These are phyloP conservation scores for Ogataea nakhonphanomensis DNA, from an alignment of 805 yeast genomes.

Conservation along the genomic window DNA sequence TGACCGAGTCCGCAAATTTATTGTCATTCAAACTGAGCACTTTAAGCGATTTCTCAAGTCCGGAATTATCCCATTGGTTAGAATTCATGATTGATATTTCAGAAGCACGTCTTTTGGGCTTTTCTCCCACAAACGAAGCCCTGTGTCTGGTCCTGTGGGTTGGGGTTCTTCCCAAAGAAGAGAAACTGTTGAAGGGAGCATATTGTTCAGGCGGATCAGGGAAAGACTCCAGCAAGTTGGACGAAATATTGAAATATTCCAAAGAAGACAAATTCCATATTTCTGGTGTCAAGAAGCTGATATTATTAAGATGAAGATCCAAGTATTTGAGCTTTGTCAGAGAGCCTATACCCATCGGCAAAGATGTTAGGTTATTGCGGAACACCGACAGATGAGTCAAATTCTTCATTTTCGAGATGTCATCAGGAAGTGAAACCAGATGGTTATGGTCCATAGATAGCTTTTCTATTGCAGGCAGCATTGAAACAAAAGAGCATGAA, in stretches of 20 bases:
- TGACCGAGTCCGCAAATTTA: slow-evolving; percentile 71
- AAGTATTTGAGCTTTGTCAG: slow-evolving; percentile 58
- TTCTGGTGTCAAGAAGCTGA: slow-evolving; percentile 63
- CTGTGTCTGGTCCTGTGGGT: slow-evolving; percentile 2
- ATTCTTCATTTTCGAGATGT: slow-evolving; percentile 54
- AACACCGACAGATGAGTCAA: slow-evolving; percentile 66
- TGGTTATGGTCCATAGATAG: slow-evolving; percentile 79
- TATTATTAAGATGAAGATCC: slow-evolving; percentile 82
- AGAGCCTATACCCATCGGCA: slow-evolving; percentile 65
- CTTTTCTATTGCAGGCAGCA: slow-evolving; percentile 65
- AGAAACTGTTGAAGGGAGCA: slow-evolving; percentile 8
- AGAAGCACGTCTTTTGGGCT: slow-evolving; percentile 13
- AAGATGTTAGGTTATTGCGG: slow-evolving; percentile 66
- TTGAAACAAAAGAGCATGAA: slow-evolving; percentile 61
- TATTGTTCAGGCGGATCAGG: slow-evolving; percentile 48
- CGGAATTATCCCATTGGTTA: slow-evolving; percentile 10
- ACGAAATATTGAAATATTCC: slow-evolving; percentile 62
- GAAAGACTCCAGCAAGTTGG: slow-evolving; percentile 61
- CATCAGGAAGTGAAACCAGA: slow-evolving; percentile 69
- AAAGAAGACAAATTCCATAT: slow-evolving; percentile 62
- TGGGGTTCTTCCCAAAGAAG: slow-evolving; percentile 7
- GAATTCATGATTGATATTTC: slow-evolving; percentile 11
- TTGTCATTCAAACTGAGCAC: slow-evolving; percentile 76
- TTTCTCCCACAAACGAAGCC: slow-evolving; percentile 1
- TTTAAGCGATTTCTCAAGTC: slow-evolving; percentile 36